Base-by-base conservation (phyloP, 805 yeast genomes). In the Yarrowia alimentaria region DNA sequence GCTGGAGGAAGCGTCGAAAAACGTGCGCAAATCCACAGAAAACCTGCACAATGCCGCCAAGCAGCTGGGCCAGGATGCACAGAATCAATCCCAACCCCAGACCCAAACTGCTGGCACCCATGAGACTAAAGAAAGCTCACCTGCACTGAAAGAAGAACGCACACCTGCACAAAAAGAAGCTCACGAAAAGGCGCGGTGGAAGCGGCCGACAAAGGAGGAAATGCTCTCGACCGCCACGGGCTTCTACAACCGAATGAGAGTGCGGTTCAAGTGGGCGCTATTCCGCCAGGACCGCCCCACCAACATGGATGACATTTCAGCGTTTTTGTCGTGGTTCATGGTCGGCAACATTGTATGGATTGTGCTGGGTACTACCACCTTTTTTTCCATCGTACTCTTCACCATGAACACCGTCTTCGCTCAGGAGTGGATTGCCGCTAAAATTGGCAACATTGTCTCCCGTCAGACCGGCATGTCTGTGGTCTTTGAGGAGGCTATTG, bases 401-500 rank as follows among this genome's bases (percentile, higher is more conserved):
- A 74, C 90, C 3, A 68, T 85, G 63, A 89, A 90, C 64, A 83
- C 96, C 1, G 83, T 88, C 9, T 81, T 87, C 60, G 94, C 95
- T 11, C 91, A 91, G 63, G 96, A 91, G 60, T 77, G 81, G 49
- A 82, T 91, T 21, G 97, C 97, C 1, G 72, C 82, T 38, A 74
- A 77, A 58, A 72, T 90, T 22, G 98, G 98, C 8, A 85, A 85
- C 60, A 68, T 85, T 53, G 77, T 93, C 52, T 90, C 98, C 5
- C 77, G 77, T 55, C 93, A 89, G 61, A 80, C 94, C 1, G 85
- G 87, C 8, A 68, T 90, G 55, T 79, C 83, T 0, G 96, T 93
- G 7, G 81, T 86, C 0, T 93, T 93, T 61, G 98, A 91, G 63
- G 83, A 80, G 63, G 99, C 98, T 1, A 85, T 91, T 53, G 94